Percentiles rank a stretch among this genome's conserved stretches.
Conservation (phyloP, 78 protist genomes). For the Dictyostelium firmibasis region DNA sequence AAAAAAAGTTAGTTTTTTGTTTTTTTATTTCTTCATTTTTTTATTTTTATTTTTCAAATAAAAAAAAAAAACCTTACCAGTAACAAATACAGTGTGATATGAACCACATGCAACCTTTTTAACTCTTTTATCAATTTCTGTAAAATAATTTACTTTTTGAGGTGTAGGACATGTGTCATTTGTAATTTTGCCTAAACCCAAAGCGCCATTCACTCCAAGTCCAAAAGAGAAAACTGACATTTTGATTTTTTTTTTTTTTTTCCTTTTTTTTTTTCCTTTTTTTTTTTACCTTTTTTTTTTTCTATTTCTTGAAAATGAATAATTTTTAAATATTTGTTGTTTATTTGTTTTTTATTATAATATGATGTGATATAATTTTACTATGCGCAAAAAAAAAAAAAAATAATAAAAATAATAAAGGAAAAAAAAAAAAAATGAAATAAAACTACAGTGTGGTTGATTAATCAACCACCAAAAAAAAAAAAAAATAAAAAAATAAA, state of each 20-base stretch:
- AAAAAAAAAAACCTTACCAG: constrained; percentile 13
- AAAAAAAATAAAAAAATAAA: too few relatives aligned
- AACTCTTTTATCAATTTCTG: constrained; percentile 32
- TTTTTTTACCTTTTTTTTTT: not conserved
- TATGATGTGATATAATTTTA: not conserved
- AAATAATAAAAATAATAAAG: too few relatives aligned
- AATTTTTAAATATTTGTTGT: not conserved
- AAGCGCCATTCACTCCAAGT: constrained; percentile 35
- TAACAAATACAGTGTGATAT: constrained; percentile 73
- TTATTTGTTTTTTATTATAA: not conserved
- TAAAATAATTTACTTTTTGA: constrained; percentile 26
- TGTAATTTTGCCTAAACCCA: constrained; percentile 17
- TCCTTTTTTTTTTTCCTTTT: not conserved
- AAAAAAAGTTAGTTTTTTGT: not conserved
- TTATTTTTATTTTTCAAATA: not conserved
- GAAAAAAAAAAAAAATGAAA: not conserved
- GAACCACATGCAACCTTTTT: constrained; percentile 74
- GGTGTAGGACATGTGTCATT: not conserved
- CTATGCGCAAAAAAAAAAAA: not conserved
- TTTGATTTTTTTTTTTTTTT: not conserved
- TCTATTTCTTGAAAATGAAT: not conserved
- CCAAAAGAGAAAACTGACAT: constrained; percentile 69
- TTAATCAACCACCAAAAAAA: not conserved
- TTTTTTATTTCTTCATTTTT: not conserved
- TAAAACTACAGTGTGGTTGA: not conserved